Percentiles rank a stretch among this genome's conserved stretches.
Conservation (phyloP, 2,329 filamentous ascomycete species). For the Paramyrothecium roridum region DNA sequence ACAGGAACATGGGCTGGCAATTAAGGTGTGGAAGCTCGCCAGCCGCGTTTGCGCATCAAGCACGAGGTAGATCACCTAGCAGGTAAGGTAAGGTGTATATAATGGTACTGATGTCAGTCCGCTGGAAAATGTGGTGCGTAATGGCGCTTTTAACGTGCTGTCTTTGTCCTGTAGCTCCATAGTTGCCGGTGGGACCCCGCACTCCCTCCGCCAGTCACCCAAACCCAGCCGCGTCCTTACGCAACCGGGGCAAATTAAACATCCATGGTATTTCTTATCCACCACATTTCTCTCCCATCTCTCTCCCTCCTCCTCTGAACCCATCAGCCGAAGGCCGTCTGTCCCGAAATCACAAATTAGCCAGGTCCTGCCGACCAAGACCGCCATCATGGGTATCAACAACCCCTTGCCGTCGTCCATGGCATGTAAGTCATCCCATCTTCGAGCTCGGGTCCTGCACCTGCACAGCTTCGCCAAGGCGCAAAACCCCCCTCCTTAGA, state of each 20-base stretch:
- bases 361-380: not conserved
- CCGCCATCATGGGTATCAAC: constrained; percentile 55
- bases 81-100: not conserved
- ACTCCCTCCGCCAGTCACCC: not conserved
- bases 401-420: constrained; percentile 65
- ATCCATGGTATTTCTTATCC: not conserved
- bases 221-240: not conserved
- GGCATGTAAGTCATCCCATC: constrained; percentile 54
- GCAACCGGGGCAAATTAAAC: not conserved
- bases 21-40: not conserved
- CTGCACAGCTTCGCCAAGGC: constrained; percentile 3
- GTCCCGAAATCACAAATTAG: constrained; percentile 1
- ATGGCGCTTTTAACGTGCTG: not conserved
- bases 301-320: not conserved
- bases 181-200: not conserved
- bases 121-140: not conserved
- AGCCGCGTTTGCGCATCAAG: too few relatives aligned
- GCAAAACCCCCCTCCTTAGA: constrained; percentile 1
- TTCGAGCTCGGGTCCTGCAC: constrained; percentile 8
- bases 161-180: not conserved
- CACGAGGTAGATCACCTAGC: too few relatives aligned
- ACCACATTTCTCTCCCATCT: not conserved
- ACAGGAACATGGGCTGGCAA: too few relatives aligned
- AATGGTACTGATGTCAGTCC: not conserved
- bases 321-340: not conserved